These are phyloP conservation scores for Oehlia diaphana DNA, from an alignment of 192 early-diverging fungal species.

Conservation along the genomic window DNA sequence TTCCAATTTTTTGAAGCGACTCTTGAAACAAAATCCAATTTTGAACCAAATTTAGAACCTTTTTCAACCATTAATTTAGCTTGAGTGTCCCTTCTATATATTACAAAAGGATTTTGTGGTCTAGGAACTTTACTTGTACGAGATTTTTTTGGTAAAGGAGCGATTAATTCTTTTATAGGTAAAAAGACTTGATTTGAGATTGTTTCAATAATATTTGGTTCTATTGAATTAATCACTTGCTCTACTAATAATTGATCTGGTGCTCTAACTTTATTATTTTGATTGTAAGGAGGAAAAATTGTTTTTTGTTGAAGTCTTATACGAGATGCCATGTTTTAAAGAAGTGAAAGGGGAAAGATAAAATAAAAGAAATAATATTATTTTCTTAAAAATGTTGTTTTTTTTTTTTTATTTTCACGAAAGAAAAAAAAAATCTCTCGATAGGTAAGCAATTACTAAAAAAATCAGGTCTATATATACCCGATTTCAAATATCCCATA, in stretches of 20 bases:
- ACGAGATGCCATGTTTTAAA: neutral
- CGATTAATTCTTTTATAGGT: neutral
- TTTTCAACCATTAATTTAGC: neutral
- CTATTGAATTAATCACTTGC: slow-evolving; percentile 7
- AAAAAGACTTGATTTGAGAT: neutral
- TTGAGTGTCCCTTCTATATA: slow-evolving; percentile 12
- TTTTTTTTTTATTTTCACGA: too few relatives aligned
- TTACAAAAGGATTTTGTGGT: slow-evolving; percentile 16
- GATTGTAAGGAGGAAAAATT: neutral
- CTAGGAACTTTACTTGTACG: slow-evolving; percentile 4
- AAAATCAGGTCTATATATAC: neutral
- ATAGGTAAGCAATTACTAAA: neutral
- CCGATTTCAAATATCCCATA: neutral
- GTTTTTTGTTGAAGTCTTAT: neutral
- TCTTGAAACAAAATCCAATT: slow-evolving; percentile 12
- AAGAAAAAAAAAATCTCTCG: too few relatives aligned
- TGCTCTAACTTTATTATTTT: neutral
- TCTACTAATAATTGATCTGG: neutral
- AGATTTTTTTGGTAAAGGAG: neutral
- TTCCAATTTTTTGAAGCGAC: slow-evolving; percentile 3
- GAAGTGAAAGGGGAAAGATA: too few relatives aligned
- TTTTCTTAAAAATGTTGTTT: too few relatives aligned
- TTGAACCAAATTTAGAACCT: neutral
- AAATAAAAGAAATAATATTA: too few relatives aligned
- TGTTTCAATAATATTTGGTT: neutral